These are phyloP conservation scores for Ensete glaucum DNA, from an alignment of 176 grass and related monocot species.

Conservation along the genomic window DNA sequence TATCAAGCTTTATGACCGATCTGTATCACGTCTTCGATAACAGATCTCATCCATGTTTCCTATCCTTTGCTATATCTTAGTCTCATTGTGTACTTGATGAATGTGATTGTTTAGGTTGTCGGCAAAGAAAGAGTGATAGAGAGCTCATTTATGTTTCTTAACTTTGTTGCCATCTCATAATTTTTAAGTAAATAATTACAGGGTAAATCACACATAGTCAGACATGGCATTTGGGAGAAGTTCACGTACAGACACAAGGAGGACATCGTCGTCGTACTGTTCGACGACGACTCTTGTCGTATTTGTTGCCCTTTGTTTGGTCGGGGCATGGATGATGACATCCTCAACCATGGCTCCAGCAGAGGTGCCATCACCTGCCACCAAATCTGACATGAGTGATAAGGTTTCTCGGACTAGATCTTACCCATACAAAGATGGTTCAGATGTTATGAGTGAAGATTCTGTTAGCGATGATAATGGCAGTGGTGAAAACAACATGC, in stretches of 20 bases:
- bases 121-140: no score
- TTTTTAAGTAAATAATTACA: not conserved
- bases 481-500: not conserved
- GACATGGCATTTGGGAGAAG: not conserved
- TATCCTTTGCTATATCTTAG: not conserved
- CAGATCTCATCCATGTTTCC: not conserved
- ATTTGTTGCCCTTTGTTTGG: constrained; percentile 1
- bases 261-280: constrained; percentile 1
- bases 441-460: constrained; percentile 10
- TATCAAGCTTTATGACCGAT: not conserved
- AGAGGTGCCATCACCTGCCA: constrained; percentile 4
- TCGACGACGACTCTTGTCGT: not conserved
- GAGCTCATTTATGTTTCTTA: not conserved
- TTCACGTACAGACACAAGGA: not conserved
- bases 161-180: not conserved
- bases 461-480: not conserved
- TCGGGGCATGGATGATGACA: constrained; percentile 12
- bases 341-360: not conserved
- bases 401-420: not conserved
- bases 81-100: not conserved
- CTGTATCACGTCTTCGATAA: not conserved
- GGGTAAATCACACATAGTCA: not conserved
- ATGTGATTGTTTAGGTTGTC: not conserved
- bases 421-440: constrained; percentile 12
- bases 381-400: not conserved